Conservation (phyloP, 129 eudicot genomes). For the Smallanthus sonchifolius region DNA sequence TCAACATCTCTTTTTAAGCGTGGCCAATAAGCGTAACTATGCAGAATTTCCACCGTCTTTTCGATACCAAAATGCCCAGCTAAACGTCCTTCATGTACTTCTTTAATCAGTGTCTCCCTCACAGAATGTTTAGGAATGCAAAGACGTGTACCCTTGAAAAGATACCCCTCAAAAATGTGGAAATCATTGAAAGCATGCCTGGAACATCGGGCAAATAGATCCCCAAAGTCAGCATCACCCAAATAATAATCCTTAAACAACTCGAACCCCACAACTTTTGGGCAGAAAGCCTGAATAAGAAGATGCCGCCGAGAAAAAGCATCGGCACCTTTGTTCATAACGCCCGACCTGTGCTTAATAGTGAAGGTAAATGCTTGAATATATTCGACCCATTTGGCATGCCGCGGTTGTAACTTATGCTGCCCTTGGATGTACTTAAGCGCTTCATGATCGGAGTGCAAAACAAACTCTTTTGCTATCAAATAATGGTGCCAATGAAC, state of each 20-base stretch:
- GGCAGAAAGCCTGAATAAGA: neutral
- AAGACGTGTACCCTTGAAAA: neutral
- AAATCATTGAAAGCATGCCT: neutral
- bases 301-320: neutral
- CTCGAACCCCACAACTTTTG: neutral
- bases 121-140: neutral
- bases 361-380: slow-evolving; percentile 7
- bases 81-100: neutral
- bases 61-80: neutral
- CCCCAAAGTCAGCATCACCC: neutral
- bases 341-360: slow-evolving; percentile 5
- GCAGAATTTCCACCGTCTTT: neutral
- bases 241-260: neutral
- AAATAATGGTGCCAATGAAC: neutral
- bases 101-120: neutral
- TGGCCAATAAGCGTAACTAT: neutral
- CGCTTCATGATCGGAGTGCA: neutral
- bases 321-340: slow-evolving; percentile 20
- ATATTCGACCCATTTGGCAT: slow-evolving; percentile 24
- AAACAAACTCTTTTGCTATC: neutral
- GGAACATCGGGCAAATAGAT: neutral
- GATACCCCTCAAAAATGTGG: neutral
- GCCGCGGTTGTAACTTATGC: neutral
- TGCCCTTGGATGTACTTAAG: too few species aligned
- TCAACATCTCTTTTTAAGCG: neutral